Evolutionary conservation across 192 early-diverging fungal genomes (phyloP).

Genomic region (Coemansia sp.): DNA sequence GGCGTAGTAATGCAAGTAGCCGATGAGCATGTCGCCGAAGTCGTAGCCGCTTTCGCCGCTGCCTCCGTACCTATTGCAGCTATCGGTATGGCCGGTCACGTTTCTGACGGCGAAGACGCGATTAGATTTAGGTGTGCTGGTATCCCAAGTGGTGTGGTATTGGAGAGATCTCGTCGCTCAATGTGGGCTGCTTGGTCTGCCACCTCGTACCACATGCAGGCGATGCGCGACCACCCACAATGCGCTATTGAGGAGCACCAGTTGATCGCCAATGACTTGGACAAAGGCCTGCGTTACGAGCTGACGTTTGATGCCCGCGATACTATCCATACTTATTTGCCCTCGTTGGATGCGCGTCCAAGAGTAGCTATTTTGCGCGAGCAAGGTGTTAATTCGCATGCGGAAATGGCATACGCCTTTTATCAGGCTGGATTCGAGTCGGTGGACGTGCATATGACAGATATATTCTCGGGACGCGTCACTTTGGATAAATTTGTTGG

Average conservation of each 20-base stretch:
- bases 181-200: conserved; percentile 88
- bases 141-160: conserved; percentile 45
- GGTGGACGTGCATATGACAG: conserved; percentile 99
- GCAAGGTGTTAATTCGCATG: conserved; percentile 96
- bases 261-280: conserved; percentile 65
- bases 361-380: conserved; percentile 95
- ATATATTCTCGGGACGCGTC: conserved; percentile 73
- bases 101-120: conserved; percentile 16
- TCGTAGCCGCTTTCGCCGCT: conserved; percentile 47
- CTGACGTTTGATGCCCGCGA: conserved; percentile 78
- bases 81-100: conserved; percentile 58
- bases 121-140: conserved; percentile 59
- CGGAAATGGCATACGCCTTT: conserved; percentile 96
- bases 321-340: conserved; percentile 23
- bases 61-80: conserved; percentile 64
- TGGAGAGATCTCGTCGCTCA: conserved; percentile 63
- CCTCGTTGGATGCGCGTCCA: conserved; percentile 58
- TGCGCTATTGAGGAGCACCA: conserved; percentile 88
- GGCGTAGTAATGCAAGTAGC: conserved; percentile 95
- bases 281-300: conserved; percentile 79
- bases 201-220: conserved; percentile 92
- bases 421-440: conserved; percentile 90
- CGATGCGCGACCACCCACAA: conserved; percentile 84
- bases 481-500: conserved; percentile 67
- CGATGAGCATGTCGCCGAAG: conserved; percentile 46